Evolutionary conservation across 768 basidiomycete species (phyloP).

Genomic region (Amanita subjunquillea): DNA sequence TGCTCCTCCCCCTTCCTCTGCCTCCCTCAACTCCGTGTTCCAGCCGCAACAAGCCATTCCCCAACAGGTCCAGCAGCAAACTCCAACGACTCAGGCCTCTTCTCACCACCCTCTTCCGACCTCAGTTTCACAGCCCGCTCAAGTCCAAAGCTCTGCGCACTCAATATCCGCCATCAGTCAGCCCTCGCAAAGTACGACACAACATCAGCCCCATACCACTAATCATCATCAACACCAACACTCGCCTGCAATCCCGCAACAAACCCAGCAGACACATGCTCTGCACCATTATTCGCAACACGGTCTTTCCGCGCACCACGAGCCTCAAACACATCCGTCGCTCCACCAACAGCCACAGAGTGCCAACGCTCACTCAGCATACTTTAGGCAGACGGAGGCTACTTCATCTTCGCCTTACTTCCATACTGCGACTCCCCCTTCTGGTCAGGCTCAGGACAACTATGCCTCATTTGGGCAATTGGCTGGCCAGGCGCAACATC

Average conservation of each 20-base stretch:
- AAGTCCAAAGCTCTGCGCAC: constrained; percentile 18
- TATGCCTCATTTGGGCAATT: constrained; percentile 65
- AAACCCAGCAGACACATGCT: constrained; percentile 30
- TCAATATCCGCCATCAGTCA: constrained; percentile 23
- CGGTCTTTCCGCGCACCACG: constrained; percentile 54
- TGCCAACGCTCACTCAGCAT: constrained; percentile 39
- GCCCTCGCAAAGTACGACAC: constrained; percentile 25
- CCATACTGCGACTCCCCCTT: constrained; percentile 71
- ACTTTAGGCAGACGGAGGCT: constrained; percentile 61
- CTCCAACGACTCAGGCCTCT: constrained; percentile 15
- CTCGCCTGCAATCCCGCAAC: constrained; percentile 28
- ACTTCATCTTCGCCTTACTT: constrained; percentile 47
- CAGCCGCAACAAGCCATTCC: constrained; percentile 33
- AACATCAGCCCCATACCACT: constrained; percentile 25
- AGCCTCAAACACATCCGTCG: constrained; percentile 38
- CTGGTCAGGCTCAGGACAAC: constrained; percentile 48
- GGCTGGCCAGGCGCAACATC: constrained; percentile 43
- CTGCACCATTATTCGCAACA: constrained; percentile 56
- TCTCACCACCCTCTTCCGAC: constrained; percentile 24
- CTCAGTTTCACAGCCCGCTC: constrained; percentile 29
- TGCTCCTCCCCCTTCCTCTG: constrained; percentile 27
- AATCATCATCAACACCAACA: constrained; percentile 28
- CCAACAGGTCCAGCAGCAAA: constrained; percentile 20
- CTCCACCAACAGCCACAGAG: constrained; percentile 33
- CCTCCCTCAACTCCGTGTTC: constrained; percentile 33